Conservation (phyloP, 2,329 filamentous ascomycete genomes). For the Colletotrichum sojae region DNA sequence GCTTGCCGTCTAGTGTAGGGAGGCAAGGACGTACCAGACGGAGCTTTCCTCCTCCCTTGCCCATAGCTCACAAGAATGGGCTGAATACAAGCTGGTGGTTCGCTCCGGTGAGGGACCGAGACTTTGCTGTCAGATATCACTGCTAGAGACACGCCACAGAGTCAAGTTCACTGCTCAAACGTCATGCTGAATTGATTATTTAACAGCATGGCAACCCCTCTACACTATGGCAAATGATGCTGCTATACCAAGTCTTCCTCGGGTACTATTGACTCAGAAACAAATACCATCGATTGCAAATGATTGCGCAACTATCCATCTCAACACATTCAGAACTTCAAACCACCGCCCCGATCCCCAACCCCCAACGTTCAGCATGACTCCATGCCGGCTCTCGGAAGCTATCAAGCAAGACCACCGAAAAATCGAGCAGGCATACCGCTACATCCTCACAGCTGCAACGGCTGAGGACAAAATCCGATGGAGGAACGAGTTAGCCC, state of each 20-base stretch:
- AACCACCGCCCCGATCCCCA: too few species aligned
- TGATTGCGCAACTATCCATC: neutral
- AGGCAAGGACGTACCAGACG: neutral
- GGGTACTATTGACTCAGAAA: neutral
- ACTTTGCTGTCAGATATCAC: conserved; percentile 20
- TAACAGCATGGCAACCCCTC: neutral
- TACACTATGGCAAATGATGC: too few species aligned
- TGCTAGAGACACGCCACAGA: neutral
- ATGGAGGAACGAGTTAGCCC: conserved; percentile 33
- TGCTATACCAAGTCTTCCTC: neutral
- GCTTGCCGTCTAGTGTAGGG: neutral
- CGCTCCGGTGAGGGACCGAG: neutral
- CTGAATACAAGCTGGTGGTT: neutral
- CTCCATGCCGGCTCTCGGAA: conserved; percentile 20
- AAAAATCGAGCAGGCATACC: conserved; percentile 34
- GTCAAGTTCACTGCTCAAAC: neutral
- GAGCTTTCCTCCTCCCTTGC: neutral
- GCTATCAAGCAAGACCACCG: conserved; percentile 38
- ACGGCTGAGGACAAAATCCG: conserved; percentile 18
- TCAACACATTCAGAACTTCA: neutral
- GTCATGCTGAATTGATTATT: conserved; percentile 19
- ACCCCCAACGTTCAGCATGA: conserved; percentile 11
- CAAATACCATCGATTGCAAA: neutral
- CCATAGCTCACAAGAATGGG: neutral
- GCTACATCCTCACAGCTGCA: conserved; percentile 26